Conservation (phyloP, 495 filamentous ascomycete genomes). For the Umbilicaria muhlenbergii region DNA sequence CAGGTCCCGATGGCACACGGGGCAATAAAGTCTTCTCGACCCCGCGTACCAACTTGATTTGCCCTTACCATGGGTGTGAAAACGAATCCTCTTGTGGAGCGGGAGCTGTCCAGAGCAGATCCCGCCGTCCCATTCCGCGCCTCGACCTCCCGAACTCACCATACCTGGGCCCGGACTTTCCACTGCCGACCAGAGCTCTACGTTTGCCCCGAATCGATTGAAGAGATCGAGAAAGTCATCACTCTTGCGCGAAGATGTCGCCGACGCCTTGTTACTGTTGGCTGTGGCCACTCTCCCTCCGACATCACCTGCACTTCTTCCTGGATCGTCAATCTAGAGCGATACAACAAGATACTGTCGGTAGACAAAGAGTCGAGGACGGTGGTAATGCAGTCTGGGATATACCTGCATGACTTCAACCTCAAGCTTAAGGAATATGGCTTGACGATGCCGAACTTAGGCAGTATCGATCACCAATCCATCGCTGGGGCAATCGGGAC, state of each 20-base stretch:
- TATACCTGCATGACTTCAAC: conserved; percentile 58
- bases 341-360: conserved; percentile 54
- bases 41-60: too few species aligned
- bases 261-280: conserved; percentile 63
- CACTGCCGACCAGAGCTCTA: conserved; percentile 77
- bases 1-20: too few species aligned
- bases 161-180: conserved; percentile 95
- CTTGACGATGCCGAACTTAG: conserved; percentile 72
- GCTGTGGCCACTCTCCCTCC: conserved; percentile 81
- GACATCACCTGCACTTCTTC: conserved; percentile 85
- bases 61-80: neutral
- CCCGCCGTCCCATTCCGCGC: conserved; percentile 62
- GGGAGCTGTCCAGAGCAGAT: conserved; percentile 39
- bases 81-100: conserved; percentile 33
- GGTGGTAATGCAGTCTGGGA: conserved; percentile 72
- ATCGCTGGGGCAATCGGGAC: conserved; percentile 88
- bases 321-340: conserved; percentile 90
- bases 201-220: conserved; percentile 59
- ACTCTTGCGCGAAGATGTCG: conserved; percentile 68
- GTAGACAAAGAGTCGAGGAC: conserved; percentile 46
- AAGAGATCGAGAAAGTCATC: conserved; percentile 71
- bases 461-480: conserved; percentile 88
- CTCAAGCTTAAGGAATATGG: conserved; percentile 52
- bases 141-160: conserved; percentile 52
- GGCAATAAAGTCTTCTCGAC: too few species aligned